These are phyloP conservation scores for Cryptococcus jaspeensis DNA, from an alignment of 1,284 basidiomycete genomes.

Conservation along the genomic window DNA sequence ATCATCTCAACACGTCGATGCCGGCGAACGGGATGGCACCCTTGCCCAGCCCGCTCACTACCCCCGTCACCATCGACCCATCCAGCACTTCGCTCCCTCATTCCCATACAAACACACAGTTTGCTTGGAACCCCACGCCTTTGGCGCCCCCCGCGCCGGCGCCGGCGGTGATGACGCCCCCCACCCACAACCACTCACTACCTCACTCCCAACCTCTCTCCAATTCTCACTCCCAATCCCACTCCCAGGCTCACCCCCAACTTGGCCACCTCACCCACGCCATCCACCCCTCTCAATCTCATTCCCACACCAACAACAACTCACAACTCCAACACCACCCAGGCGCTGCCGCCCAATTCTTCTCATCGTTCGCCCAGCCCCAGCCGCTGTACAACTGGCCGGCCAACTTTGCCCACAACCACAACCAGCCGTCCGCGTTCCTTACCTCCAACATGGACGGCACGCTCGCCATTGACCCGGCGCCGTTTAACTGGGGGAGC, in stretches of 20 bases:
- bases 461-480: conserved; percentile 14
- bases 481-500: conserved; percentile 10
- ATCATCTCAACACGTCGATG: too few relatives aligned
- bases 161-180: neutral
- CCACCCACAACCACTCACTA: too few relatives aligned
- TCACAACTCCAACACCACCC: neutral
- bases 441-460: conserved; percentile 19
- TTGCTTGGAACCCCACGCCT: neutral
- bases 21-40: too few relatives aligned
- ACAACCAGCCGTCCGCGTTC: conserved; percentile 11
- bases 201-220: too few relatives aligned
- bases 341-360: neutral
- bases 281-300: too few relatives aligned
- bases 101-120: too few relatives aligned
- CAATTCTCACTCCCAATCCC: too few relatives aligned
- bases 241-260: too few relatives aligned
- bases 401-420: neutral
- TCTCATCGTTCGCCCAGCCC: neutral
- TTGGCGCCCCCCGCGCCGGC: neutral
- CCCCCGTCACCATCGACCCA: too few relatives aligned
- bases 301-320: neutral
- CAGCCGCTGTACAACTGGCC: conserved; percentile 9
- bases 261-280: too few relatives aligned
- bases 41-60: too few relatives aligned
- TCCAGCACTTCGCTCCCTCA: too few relatives aligned